Conservation (phyloP, 2,329 filamentous ascomycete genomes). For the Madurella mycetomatis region DNA sequence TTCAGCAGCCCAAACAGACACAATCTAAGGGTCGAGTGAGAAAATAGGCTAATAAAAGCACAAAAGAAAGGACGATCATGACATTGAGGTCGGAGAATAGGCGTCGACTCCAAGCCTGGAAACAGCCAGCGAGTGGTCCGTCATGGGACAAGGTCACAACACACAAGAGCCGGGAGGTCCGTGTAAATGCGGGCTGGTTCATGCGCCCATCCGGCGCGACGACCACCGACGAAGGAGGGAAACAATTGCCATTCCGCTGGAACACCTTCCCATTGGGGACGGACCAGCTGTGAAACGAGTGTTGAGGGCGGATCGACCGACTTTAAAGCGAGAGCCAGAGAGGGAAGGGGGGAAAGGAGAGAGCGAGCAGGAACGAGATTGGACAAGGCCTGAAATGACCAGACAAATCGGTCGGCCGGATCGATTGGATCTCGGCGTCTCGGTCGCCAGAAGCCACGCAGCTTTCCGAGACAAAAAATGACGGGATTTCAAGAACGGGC, state of each 20-base stretch:
- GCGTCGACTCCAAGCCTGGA: neutral
- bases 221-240: neutral
- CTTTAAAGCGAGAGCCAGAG: conserved; percentile 1
- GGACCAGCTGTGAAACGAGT: conserved; percentile 10
- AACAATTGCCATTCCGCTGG: neutral
- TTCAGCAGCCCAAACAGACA: neutral
- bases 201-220: conserved; percentile 13
- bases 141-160: neutral
- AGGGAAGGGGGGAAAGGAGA: neutral
- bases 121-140: conserved; percentile 1
- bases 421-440: too few relatives aligned
- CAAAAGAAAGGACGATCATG: conserved; percentile 7
- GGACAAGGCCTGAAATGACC: too few relatives aligned
- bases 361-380: neutral
- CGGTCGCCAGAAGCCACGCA: too few relatives aligned
- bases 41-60: conserved; percentile 16
- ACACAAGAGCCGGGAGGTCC: conserved; percentile 8
- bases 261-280: conserved; percentile 5
- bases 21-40: conserved; percentile 1
- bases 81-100: neutral
- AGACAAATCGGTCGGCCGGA: too few relatives aligned
- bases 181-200: conserved; percentile 19
- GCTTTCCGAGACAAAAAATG: neutral
- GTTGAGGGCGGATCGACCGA: conserved; percentile 4
- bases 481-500: neutral